Base-by-base conservation (phyloP, 129 eudicot genomes). In the Arctium minus region DNA sequence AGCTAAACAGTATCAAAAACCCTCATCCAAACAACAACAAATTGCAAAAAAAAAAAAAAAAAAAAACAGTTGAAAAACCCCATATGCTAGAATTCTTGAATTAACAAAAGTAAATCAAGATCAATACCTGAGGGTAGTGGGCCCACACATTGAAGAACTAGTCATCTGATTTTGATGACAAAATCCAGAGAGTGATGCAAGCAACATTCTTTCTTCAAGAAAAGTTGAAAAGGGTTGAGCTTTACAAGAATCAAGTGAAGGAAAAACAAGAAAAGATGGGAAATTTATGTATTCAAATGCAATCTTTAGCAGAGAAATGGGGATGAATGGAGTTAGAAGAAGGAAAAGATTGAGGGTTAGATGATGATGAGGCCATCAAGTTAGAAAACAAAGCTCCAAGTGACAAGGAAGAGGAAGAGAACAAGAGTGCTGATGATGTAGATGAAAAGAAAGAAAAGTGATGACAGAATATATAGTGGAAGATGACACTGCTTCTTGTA, bases 401-500 rank as follows among this genome's bases (percentile, higher is more conserved):
- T 82, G 83, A 75, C 72, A 86, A 78, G 56, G 56, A 46, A 46
- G 56, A 9, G 62, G 62, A 74, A 39, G 72, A n/a, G 35, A 70
- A 74, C 46, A 80, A 80, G 35, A 60, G 88, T 70, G 86, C 42
- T 81, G 86, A 78, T 77, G 88, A 75, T 75, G 85, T 22, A 18
- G 65, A 74, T 69, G 82, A 79, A 77, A 38, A 36, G 80, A 32
- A 76, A 53, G 73, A 42, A 78, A 50, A 79, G 75, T 22, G 73
- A 32, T 70, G 72, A 85, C 53, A 82, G 74, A 37, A 82, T 62
- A 31, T 76, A 81, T 86, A 85, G 90, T 82, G 89, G 90, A 87
- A 86, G 88, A 79, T 91, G 92, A 91, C 90, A 71, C 81, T 85
- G 44, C 70, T 77, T 81, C 67, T 81, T 73, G 79, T 81, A 81